Conservation (phyloP, 1,284 basidiomycete species). For the Apiotrichum sp. region DNA sequence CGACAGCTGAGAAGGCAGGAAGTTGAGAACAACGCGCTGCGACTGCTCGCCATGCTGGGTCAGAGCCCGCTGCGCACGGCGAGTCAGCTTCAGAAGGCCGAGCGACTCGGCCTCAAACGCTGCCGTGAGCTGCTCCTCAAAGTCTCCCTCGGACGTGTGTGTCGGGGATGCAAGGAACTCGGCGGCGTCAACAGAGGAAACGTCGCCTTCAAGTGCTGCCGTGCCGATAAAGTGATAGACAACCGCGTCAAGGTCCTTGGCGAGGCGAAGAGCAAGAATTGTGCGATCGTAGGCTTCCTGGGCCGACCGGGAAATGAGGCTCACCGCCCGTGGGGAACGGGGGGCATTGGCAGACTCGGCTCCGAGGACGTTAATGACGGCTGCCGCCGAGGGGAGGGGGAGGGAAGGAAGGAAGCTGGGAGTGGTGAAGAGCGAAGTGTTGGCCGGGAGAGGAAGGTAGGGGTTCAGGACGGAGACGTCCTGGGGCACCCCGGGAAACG, state of each 20-base stretch:
- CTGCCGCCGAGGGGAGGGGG: constrained; percentile 21
- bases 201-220: constrained; percentile 25
- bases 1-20: constrained; percentile 57
- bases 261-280: constrained; percentile 63
- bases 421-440: constrained; percentile 36
- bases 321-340: constrained; percentile 43
- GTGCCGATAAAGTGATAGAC: constrained; percentile 79
- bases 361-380: constrained; percentile 35
- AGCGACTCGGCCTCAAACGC: constrained; percentile 61
- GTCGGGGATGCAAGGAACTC: constrained; percentile 35
- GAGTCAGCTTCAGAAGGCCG: constrained; percentile 58
- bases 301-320: constrained; percentile 58
- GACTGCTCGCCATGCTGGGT: constrained; percentile 46
- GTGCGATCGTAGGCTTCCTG: constrained; percentile 68
- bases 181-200: constrained; percentile 57
- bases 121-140: constrained; percentile 48
- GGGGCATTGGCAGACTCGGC: constrained; percentile 30
- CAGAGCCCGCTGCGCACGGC: constrained; percentile 57
- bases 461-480: constrained; percentile 36
- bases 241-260: constrained; percentile 55
- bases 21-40: constrained; percentile 62
- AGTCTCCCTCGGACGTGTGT: constrained; percentile 50
- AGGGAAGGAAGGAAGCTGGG: constrained; percentile 37
- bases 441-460: constrained; percentile 39
- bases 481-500: constrained; percentile 24